A percentile compares a stretch with the other conserved stretches of the same genome.
phyloP scores from a whole-genome alignment of 176 grass and related monocot species.

The Guadua angustifolia region DNA sequence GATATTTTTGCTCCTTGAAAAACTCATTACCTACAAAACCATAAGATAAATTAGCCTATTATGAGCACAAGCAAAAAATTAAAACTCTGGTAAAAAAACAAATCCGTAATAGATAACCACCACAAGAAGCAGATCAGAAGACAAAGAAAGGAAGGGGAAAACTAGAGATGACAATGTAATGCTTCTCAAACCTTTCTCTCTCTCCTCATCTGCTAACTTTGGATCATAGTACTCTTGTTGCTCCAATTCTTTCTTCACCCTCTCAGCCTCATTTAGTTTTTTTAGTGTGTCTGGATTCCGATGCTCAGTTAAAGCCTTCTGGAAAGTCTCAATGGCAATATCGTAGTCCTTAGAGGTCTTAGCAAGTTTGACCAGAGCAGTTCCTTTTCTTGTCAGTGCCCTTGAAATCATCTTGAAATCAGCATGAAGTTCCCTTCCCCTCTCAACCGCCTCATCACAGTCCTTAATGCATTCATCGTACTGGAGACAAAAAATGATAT shows the following conservation, averaged over 20 bases:
- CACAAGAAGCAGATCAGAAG: neutral
- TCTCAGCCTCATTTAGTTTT: constrained; percentile 90
- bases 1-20: constrained; percentile 95
- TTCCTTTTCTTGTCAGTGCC: constrained; percentile 99
- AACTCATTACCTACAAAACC: constrained; percentile 76
- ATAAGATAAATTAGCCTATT: neutral
- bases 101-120: neutral
- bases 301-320: constrained; percentile 97
- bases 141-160: neutral
- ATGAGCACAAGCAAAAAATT: neutral
- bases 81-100: neutral
- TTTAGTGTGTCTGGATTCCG: constrained; percentile 95
- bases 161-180: constrained; percentile 3
- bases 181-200: constrained; percentile 82
- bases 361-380: constrained; percentile 79
- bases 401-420: constrained; percentile 97
- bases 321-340: constrained; percentile 78
- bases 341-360: constrained; percentile 90
- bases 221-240: constrained; percentile 97
- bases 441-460: constrained; percentile 93
- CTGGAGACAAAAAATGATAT: constrained; percentile 47
- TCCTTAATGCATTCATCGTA: constrained; percentile 95
- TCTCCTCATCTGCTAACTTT: constrained; percentile 83
- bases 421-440: constrained; percentile 90
- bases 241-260: constrained; percentile 91